Evolutionary conservation across 352 stramenopile genomes (phyloP).

Genomic region (Pythium biforme): DNA sequence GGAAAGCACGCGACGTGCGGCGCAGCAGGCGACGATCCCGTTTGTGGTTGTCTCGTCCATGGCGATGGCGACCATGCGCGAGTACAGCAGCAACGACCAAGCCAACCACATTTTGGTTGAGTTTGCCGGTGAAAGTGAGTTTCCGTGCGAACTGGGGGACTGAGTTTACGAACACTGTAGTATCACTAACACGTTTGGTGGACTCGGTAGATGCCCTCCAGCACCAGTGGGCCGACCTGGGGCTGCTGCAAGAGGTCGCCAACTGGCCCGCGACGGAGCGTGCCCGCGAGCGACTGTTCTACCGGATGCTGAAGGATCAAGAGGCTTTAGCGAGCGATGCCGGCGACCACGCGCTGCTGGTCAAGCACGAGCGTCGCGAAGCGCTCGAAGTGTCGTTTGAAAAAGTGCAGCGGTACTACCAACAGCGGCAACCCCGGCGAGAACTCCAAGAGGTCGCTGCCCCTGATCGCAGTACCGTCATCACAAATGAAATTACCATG

Average conservation of each 20-base stretch:
- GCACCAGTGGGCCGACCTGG: conserved; percentile 67
- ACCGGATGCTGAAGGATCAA: conserved; percentile 77
- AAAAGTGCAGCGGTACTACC: conserved; percentile 22
- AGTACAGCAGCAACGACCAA: background rate
- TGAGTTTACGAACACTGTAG: background rate
- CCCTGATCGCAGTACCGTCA: no score
- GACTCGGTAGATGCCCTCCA: conserved; percentile 43
- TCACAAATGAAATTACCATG: background rate
- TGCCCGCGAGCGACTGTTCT: conserved; percentile 54
- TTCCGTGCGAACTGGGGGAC: background rate
- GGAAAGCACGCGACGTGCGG: conserved; percentile 20
- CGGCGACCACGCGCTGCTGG: conserved; percentile 36
- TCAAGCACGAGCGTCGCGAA: conserved; percentile 50
- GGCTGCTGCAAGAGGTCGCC: conserved; percentile 34
- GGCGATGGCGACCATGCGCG: conserved; percentile 9
- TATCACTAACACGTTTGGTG: background rate
- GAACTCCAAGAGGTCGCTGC: background rate
- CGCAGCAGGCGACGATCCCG: conserved; percentile 34
- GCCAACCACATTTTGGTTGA: conserved; percentile 49
- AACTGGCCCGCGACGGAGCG: conserved; percentile 53
- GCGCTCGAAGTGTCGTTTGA: conserved; percentile 30
- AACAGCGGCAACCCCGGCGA: conserved; percentile 1
- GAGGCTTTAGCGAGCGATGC: conserved; percentile 39
- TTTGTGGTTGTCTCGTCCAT: conserved; percentile 47
- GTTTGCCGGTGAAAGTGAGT: conserved; percentile 65